These are phyloP conservation scores for Nicotiana otophora DNA, from an alignment of 257 asterid genomes.

Conservation along the genomic window DNA sequence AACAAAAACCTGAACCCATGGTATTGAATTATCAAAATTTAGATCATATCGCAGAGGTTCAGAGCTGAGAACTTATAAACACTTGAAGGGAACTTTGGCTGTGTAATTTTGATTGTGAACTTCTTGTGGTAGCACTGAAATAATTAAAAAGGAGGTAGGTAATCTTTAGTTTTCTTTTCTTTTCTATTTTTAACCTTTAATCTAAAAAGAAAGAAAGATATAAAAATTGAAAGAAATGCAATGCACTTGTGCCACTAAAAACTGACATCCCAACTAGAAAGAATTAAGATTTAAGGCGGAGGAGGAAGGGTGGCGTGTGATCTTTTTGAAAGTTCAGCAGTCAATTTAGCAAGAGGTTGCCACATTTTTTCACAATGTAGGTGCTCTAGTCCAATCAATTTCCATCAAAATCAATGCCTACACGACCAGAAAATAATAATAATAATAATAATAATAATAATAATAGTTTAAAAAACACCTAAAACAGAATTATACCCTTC, in stretches of 20 bases:
- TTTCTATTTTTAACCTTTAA: background rate
- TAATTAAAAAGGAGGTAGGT: background rate
- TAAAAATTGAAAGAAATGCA: background rate
- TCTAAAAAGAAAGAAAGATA: background rate
- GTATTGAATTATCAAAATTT: background rate
- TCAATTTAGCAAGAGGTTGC: constrained; percentile 12
- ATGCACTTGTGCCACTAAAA: constrained; percentile 14
- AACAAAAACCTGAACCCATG: constrained; percentile 55
- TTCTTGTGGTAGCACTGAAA: background rate
- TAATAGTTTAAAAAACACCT: too few species aligned
- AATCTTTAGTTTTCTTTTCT: constrained; percentile 4
- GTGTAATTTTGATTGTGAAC: background rate
- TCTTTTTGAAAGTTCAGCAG: constrained; percentile 16
- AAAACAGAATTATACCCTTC: too few species aligned
- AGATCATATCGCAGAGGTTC: background rate
- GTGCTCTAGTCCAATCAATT: constrained; percentile 10
- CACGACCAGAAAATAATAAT: too few species aligned
- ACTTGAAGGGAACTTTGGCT: background rate
- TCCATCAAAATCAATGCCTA: background rate
- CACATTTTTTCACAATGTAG: background rate
- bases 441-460: too few species aligned
- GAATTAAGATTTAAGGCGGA: constrained; percentile 21
- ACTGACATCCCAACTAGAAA: constrained; percentile 43
- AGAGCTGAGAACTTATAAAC: background rate
- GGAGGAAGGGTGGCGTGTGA: background rate